These are phyloP conservation scores for Cyberlindnera sargentensis DNA, from an alignment of 805 yeast genomes.

Conservation along the genomic window DNA sequence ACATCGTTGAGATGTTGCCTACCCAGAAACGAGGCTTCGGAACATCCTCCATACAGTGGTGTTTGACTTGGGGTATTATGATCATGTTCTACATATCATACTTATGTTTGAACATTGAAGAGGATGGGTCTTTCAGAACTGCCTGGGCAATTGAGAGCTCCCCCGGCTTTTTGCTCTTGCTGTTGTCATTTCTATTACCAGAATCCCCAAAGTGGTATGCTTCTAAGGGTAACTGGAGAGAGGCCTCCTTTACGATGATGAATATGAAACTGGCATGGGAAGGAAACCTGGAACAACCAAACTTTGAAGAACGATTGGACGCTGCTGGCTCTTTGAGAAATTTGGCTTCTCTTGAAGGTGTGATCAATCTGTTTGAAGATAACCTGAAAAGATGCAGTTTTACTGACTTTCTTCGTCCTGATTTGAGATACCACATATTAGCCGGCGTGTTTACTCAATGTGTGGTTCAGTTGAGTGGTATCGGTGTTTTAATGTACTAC, in stretches of 20 bases:
- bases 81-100: constrained; percentile 45
- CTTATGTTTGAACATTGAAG: constrained; percentile 35
- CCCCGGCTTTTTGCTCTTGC: constrained; percentile 40
- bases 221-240: constrained; percentile 28
- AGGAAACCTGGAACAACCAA: not conserved
- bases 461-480: constrained; percentile 40
- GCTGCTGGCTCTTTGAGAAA: constrained; percentile 2
- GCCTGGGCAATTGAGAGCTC: constrained; percentile 57
- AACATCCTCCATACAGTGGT: constrained; percentile 49
- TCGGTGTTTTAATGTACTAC: constrained; percentile 37
- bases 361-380: constrained; percentile 15
- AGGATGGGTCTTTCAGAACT: constrained; percentile 49
- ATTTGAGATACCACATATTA: constrained; percentile 29
- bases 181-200: constrained; percentile 36
- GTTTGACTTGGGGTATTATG: constrained; percentile 53
- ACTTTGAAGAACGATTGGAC: not conserved
- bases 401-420: constrained; percentile 27
- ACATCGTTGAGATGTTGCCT: constrained; percentile 46
- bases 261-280: constrained; percentile 11
- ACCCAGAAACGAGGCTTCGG: constrained; percentile 39
- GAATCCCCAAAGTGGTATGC: constrained; percentile 59
- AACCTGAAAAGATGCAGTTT: constrained; percentile 25
- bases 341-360: constrained; percentile 20
- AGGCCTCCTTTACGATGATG: constrained; percentile 27
- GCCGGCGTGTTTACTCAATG: constrained; percentile 34